A percentile compares a stretch with the other conserved stretches of the same genome.
These are phyloP conservation scores for Verticillium klebahnii DNA, from an alignment of 2,329 filamentous ascomycete genomes.

Conservation along the genomic window DNA sequence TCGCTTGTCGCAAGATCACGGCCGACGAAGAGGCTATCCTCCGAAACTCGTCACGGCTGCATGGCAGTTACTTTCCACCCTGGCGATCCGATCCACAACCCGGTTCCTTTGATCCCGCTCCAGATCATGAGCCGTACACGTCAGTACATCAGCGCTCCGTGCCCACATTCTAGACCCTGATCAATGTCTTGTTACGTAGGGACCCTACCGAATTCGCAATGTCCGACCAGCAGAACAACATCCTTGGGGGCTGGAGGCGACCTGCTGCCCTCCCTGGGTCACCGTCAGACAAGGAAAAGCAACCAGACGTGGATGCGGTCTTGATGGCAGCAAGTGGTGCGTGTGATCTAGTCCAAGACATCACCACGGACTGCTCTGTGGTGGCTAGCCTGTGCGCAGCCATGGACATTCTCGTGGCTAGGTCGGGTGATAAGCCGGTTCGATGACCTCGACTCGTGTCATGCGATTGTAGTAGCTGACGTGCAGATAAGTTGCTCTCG, in stretches of 20 bases:
- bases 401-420: constrained; percentile 65
- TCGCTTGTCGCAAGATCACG: constrained; percentile 47
- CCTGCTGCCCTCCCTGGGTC: constrained; percentile 61
- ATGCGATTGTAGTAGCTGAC: not conserved
- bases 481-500: constrained; percentile 55
- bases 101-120: constrained; percentile 54
- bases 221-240: constrained; percentile 66
- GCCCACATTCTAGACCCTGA: not conserved
- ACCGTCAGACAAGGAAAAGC: constrained; percentile 8
- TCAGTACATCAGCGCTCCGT: constrained; percentile 33
- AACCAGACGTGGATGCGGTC: constrained; percentile 30
- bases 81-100: constrained; percentile 65
- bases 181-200: constrained; percentile 33
- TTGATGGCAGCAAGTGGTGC: constrained; percentile 54
- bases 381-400: constrained; percentile 90
- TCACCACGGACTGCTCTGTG: constrained; percentile 94
- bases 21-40: constrained; percentile 73
- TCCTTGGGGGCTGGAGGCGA: constrained; percentile 82
- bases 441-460: constrained; percentile 12
- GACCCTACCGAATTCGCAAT: constrained; percentile 67
- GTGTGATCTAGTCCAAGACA: constrained; percentile 88
- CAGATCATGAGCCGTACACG: constrained; percentile 56
- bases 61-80: constrained; percentile 78
- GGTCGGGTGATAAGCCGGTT: constrained; percentile 66
- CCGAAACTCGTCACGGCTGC: constrained; percentile 70